Evolutionary conservation across 208 protist species (phyloP).

Genomic region (Leishmania braziliensis): DNA sequence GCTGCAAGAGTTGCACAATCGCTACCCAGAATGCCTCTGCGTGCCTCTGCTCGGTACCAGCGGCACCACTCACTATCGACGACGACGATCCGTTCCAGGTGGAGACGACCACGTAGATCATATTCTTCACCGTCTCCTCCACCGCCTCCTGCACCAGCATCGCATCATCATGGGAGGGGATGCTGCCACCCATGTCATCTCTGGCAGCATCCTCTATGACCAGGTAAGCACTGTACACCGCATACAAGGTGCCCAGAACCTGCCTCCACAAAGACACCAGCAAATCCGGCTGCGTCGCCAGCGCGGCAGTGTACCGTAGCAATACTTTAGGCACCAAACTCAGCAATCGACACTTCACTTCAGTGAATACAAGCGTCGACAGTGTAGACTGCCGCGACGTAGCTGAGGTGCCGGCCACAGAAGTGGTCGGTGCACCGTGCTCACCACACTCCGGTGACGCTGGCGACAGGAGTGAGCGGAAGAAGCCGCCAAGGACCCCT

Average conservation of each 20-base stretch:
- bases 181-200: neutral
- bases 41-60: conserved; percentile 6
- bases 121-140: conserved; percentile 89
- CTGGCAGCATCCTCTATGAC: neutral
- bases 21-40: conserved; percentile 40
- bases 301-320: conserved; percentile 56
- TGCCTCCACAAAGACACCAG: conserved; percentile 68
- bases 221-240: conserved; percentile 61
- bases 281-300: conserved; percentile 32
- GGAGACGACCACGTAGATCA: conserved; percentile 73
- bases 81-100: conserved; percentile 12
- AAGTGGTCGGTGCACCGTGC: neutral
- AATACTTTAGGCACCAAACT: conserved; percentile 70
- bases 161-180: conserved; percentile 36
- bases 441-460: conserved; percentile 4
- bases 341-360: conserved; percentile 76
- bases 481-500: conserved; percentile 16
- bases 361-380: conserved; percentile 23
- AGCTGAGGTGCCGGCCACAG: neutral
- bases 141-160: conserved; percentile 70
- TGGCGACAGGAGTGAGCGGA: conserved; percentile 20
- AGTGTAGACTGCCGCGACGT: conserved; percentile 2
- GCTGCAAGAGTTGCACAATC: conserved; percentile 43
- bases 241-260: conserved; percentile 77
- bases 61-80: neutral